These are phyloP conservation scores for Daldinia concentrica DNA, from an alignment of 495 filamentous ascomycete species.

Conservation along the genomic window DNA sequence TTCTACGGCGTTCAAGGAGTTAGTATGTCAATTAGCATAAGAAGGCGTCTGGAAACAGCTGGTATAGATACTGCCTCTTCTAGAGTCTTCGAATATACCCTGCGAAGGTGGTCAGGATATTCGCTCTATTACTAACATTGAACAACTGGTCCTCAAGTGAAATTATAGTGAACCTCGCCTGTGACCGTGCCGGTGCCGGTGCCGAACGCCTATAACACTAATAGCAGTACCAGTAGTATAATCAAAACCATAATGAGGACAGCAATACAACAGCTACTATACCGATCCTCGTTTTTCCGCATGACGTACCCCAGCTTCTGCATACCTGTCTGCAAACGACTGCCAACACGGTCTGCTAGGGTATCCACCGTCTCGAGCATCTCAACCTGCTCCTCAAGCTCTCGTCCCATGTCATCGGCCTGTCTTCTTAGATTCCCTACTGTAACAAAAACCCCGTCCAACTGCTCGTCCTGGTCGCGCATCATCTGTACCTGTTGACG, in stretches of 20 bases:
- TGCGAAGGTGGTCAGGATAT: conserved; percentile 12
- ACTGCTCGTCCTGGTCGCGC: conserved; percentile 91
- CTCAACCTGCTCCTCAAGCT: conserved; percentile 91
- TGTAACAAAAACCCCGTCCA: conserved; percentile 91
- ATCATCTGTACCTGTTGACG: conserved; percentile 90
- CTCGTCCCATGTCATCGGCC: conserved; percentile 93
- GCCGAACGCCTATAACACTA: conserved; percentile 57
- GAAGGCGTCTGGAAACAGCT: conserved; percentile 31
- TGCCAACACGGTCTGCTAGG: conserved; percentile 85
- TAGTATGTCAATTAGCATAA: conserved; percentile 24
- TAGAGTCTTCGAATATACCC: conserved; percentile 37
- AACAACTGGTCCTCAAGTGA: conserved; percentile 4
- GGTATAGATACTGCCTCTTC: conserved; percentile 14
- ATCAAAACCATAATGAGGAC: conserved; percentile 86
- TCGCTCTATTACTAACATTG: conserved; percentile 23
- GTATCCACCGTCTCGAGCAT: conserved; percentile 82
- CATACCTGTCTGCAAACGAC: conserved; percentile 84
- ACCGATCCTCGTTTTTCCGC: conserved; percentile 87
- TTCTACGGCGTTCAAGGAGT: conserved; percentile 22
- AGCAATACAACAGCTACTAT: conserved; percentile 92
- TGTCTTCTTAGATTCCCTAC: conserved; percentile 89
- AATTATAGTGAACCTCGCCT: conserved; percentile 22
- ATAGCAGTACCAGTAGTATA: conserved; percentile 77
- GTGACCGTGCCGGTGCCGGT: conserved; percentile 9
- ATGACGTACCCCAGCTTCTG: conserved; percentile 85